Base-by-base conservation (phyloP, 2,329 filamentous ascomycete species). In the Pseudopyrenochaeta lycopersici region DNA sequence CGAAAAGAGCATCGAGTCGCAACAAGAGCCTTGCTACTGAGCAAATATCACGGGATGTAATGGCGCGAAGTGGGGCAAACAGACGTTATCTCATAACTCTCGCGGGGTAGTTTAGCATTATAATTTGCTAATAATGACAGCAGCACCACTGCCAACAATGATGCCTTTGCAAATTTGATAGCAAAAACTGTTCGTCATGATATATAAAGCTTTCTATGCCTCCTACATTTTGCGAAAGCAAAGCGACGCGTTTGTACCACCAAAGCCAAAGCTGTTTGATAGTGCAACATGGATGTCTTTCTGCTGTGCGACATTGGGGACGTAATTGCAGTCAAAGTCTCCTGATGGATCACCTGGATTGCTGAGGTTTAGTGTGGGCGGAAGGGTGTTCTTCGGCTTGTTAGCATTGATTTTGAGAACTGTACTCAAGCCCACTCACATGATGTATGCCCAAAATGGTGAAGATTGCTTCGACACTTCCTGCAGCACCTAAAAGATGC, bases 181-280 rank as follows among this genome's bases (percentile, higher is more conserved):
- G n/a, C n/a, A n/a, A n/a, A n/a, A n/a, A n/a, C n/a, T n/a, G n/a
- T n/a, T n/a, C n/a, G n/a, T n/a, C n/a, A n/a, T 38, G 4, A 17
- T 36, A 36, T 18, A 38, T 2, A 11, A 11, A 20, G 18, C 17
- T 7, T 38, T n/a, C 23, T 42, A 43, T 4, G 14, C 15, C 7
- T 2, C 4, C 46, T 72, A 77, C 52, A 72, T 48, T 60, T 79
- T 83, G 7, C 83, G 83, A 67, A 98, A 94, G 46, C 92, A 92
- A 32, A 99, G 79, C 48, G 88, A 92, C 36, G 94, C 93, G 78
- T 99, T 99, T 1, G 94, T 98, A 14, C 95, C 95, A 10, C 95
- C 95, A 78, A 99, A 99, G 0, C 95, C 95, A 78, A 99, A 99
- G 73, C 94, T 98, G 70, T 99, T 99, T 3, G 91, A 95, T 52